Percentiles rank a stretch among this genome's conserved stretches.
phyloP scores from a whole-genome alignment of 2,329 filamentous ascomycete genomes.

The Graphiopsis chlorocephala region DNA sequence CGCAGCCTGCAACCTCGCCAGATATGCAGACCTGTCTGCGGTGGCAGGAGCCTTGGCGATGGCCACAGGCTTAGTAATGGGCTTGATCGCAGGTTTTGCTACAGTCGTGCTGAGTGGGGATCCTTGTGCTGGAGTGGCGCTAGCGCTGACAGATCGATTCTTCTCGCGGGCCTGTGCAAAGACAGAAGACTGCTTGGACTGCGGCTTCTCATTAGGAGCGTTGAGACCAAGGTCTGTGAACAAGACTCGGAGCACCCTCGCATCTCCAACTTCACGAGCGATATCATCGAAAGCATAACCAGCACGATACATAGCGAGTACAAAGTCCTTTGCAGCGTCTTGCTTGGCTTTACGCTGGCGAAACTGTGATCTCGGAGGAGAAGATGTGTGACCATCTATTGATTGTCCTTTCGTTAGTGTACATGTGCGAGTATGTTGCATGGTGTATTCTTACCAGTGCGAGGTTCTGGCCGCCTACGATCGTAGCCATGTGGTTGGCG shows the following conservation, averaged over 20 bases:
- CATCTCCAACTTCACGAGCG: slow-evolving; percentile 69
- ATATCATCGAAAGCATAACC: slow-evolving; percentile 74
- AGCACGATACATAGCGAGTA: slow-evolving; percentile 45
- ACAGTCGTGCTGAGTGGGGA: not conserved
- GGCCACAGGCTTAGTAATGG: slow-evolving; percentile 23
- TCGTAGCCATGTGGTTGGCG: slow-evolving; percentile 17
- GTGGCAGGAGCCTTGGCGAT: slow-evolving; percentile 15
- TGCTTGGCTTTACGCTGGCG: slow-evolving; percentile 15
- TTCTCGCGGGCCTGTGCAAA: not conserved
- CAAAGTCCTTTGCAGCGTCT: slow-evolving; percentile 26
- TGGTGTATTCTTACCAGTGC: not conserved
- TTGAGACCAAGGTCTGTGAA: slow-evolving; percentile 63
- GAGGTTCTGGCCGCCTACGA: slow-evolving; percentile 7
- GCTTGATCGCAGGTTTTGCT: not conserved
- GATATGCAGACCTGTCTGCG: slow-evolving; percentile 67
- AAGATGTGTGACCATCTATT: slow-evolving; percentile 2
- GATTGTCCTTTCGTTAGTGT: not conserved
- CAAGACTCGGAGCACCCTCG: slow-evolving; percentile 58
- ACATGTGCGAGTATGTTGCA: not conserved
- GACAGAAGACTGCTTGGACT: not conserved
- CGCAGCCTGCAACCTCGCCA: slow-evolving; percentile 71
- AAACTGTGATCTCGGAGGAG: slow-evolving; percentile 10
- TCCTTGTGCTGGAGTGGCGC: not conserved
- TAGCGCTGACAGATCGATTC: not conserved
- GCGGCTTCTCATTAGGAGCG: not conserved